Evolutionary conservation across 306 rosid species (phyloP), one percentile per base, ranked within the genome.

Genomic region (Argentina anserina): DNA sequence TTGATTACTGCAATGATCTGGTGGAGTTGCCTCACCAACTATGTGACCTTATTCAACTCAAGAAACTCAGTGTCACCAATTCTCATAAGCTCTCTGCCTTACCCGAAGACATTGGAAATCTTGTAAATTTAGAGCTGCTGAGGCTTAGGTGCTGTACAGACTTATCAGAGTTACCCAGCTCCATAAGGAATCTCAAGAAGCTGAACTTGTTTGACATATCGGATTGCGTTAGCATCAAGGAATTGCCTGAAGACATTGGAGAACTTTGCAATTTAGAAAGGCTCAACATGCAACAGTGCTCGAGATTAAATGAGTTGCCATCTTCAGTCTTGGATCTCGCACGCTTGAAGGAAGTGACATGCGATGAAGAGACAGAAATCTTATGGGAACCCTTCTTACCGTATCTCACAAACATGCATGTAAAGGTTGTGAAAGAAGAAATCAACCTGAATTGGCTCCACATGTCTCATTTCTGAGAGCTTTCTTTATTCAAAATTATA

Each of bases 1-100:
- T 92, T 7, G 92, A 92, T 69, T 85, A 85, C 60, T 90, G 94
- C 71, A 76, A 26, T 9, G 82, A 78, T 75, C 29, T 90, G 82
- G 80, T 50, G 61, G 82, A 81, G 79, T 40, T 90, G 39, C 96
- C 96, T 14, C 12, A 0, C 2, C 81, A 67, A 17, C 2, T 92
- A 15, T 82, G 87, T 56, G 66, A 78, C 42, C 79, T 82, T 45
- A 37, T 53, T 10, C 53, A 3, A 45, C 45, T 90, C 31, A 77
- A 75, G 86, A 87, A 77, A 70, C 79, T 90, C 9, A 82, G 82
- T 46, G 73, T 90, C 12, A 86, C 92, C 34, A 87, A 80, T 33
- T 87, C 92, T 43, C 92, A 87, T 67, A 84, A 62, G 42, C 78
- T 90, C 64, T 73, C 76, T 55, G 63, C 80, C 34, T 74, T 90